A percentile compares a stretch with the other conserved stretches of the same genome.
Conservation (phyloP, 495 filamentous ascomycete genomes). For the Pseudoneurospora amorphoporcata region DNA sequence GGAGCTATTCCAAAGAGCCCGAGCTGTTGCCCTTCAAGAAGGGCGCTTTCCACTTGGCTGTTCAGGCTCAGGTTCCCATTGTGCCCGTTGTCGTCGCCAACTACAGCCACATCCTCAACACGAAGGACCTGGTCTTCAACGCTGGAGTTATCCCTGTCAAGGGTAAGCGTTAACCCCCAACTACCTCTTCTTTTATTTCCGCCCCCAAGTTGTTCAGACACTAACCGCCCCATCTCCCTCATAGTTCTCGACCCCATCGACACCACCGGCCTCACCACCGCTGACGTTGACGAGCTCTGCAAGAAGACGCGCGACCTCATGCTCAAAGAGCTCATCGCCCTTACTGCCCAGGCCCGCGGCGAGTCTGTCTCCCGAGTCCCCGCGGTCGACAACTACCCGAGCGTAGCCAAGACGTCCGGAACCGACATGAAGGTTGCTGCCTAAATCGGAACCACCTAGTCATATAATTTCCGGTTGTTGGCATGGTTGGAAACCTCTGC, state of each 20-base stretch:
- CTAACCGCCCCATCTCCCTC: slow-evolving; percentile 1
- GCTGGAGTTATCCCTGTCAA: slow-evolving; percentile 70
- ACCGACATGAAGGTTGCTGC: slow-evolving; percentile 15
- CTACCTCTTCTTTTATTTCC: not conserved
- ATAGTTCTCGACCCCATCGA: slow-evolving; percentile 74
- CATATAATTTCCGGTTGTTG: not conserved
- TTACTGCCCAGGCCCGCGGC: slow-evolving; percentile 41
- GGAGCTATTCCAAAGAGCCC: slow-evolving; percentile 75
- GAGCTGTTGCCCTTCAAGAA: slow-evolving; percentile 90
- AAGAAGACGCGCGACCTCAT: slow-evolving; percentile 63
- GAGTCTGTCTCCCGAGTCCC: not conserved
- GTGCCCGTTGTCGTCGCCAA: slow-evolving; percentile 81
- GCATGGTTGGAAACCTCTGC: not conserved
- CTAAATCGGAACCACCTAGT: slow-evolving; percentile 4
- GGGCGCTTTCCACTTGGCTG: slow-evolving; percentile 91
- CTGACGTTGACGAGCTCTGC: slow-evolving; percentile 76
- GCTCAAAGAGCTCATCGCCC: slow-evolving; percentile 58
- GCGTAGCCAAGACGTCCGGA: slow-evolving; percentile 14
- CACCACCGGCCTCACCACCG: slow-evolving; percentile 63
- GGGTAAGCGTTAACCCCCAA: slow-evolving; percentile 38
- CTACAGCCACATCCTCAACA: slow-evolving; percentile 73
- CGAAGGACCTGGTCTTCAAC: slow-evolving; percentile 58
- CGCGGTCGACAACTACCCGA: slow-evolving; percentile 1
- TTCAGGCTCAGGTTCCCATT: slow-evolving; percentile 88
- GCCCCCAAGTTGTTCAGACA: not conserved